Percentiles rank a stretch among this genome's conserved stretches.
Evolutionary conservation across 495 filamentous ascomycete genomes (phyloP).

Genomic region (Hypoxylon crocopeplum): DNA sequence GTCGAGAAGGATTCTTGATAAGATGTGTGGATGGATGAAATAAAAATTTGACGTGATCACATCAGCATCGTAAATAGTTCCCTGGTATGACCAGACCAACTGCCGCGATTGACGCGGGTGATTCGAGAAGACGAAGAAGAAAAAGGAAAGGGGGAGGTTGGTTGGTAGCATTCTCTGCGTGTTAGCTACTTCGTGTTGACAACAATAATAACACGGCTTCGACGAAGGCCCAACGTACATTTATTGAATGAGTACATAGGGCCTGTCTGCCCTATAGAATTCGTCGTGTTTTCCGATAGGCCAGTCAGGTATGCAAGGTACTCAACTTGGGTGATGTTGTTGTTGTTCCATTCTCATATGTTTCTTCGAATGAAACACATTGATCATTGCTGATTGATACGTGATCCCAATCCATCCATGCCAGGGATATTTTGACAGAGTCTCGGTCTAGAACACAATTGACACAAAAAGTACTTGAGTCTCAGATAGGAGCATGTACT

Average conservation of each 20-base stretch:
- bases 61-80: slow-evolving; percentile 33
- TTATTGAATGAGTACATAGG: slow-evolving; percentile 10
- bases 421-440: slow-evolving; percentile 33
- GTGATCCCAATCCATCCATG: slow-evolving; percentile 20
- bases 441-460: slow-evolving; percentile 28
- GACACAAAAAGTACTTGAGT: slow-evolving; percentile 10
- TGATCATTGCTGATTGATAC: slow-evolving; percentile 21
- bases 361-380: slow-evolving; percentile 22
- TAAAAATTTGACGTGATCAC: slow-evolving; percentile 24
- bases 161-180: slow-evolving; percentile 4
- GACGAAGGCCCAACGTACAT: slow-evolving; percentile 14
- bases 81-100: slow-evolving; percentile 19
- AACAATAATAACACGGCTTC: slow-evolving; percentile 1
- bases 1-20: slow-evolving; percentile 17
- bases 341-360: slow-evolving; percentile 17
- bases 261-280: slow-evolving; percentile 3
- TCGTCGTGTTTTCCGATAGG: slow-evolving; percentile 13
- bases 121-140: slow-evolving; percentile 12
- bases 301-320: slow-evolving; percentile 17
- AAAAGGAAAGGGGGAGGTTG: not conserved
- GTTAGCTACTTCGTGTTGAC: slow-evolving; percentile 3
- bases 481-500: slow-evolving; percentile 17
- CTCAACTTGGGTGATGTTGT: slow-evolving; percentile 20
- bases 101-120: slow-evolving; percentile 33
- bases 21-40: slow-evolving; percentile 15